phyloP scores from a whole-genome alignment of 805 yeast genomes.

The Yamadazyma olivae region DNA sequence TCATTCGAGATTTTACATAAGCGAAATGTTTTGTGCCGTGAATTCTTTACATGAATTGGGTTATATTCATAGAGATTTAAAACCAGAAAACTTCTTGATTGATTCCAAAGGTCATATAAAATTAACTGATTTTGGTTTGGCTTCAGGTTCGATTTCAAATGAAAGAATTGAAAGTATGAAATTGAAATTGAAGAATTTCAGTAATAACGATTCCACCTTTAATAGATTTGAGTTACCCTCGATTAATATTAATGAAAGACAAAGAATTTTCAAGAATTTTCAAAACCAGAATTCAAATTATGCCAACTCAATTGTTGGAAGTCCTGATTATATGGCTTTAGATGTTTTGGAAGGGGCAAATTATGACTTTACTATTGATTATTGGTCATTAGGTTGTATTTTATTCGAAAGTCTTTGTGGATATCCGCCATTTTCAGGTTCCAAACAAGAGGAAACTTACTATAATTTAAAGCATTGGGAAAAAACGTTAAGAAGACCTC shows the following conservation, averaged over 20 bases:
- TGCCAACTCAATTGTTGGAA: conserved; percentile 95
- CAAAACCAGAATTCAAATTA: conserved; percentile 52
- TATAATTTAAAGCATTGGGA: conserved; percentile 92
- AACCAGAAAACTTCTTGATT: conserved; percentile 90
- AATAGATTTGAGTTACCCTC: conserved; percentile 51
- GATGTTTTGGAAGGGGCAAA: conserved; percentile 93
- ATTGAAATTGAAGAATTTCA: conserved; percentile 60
- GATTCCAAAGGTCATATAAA: conserved; percentile 91
- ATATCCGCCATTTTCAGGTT: conserved; percentile 95
- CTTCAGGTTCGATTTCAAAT: conserved; percentile 91
- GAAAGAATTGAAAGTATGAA: conserved; percentile 94
- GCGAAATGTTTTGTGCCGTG: conserved; percentile 95
- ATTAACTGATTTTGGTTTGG: conserved; percentile 93
- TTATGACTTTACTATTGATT: conserved; percentile 95
- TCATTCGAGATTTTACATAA: conserved; percentile 91
- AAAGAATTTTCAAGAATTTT: conserved; percentile 78
- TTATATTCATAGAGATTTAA: conserved; percentile 93
- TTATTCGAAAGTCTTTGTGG: conserved; percentile 94
- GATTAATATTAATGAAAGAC: conserved; percentile 82
- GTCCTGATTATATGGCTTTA: conserved; percentile 98
- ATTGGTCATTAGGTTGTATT: conserved; percentile 98
- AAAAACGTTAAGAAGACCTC: conserved; percentile 83
- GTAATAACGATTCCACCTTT: conserved; percentile 71
- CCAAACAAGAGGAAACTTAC: conserved; percentile 91
- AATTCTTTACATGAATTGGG: conserved; percentile 93